Base-by-base conservation (phyloP, 345 rosid genomes). In the Aquilaria yunnanensis region DNA sequence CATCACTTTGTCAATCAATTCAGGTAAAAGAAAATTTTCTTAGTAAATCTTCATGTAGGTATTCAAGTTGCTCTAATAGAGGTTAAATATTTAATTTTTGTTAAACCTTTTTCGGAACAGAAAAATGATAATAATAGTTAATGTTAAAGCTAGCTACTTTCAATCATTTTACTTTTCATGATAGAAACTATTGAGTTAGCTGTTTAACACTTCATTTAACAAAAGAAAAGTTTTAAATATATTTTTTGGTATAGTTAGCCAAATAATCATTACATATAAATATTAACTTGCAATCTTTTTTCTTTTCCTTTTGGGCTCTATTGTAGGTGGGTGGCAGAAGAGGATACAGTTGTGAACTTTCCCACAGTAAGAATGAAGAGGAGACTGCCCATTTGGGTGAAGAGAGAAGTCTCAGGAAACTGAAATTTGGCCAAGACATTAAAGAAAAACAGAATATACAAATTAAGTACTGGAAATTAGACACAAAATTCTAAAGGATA, bases 291-390 rank as follows among this genome's bases (percentile, higher is more conserved):
- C 23, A 23, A 23, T 23, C 23, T 9, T 55, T 9, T 3, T 52
- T 52, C 5, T n/a, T 2, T 52, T 52, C 2, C 6, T 52, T 2
- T 3, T 14, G 3, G n/a, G 3, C n/a, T 13, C n/a, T 14, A 52
- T n/a, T 78, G 80, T 77, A 90, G 96, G 68, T 94, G 99, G 99
- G 77, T 66, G 61, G 91, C 93, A 48, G 96, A 90, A 72, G 88
- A 85, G 51, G 97, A 94, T 56, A 81, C 83, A 10, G 71, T 90
- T n/a, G 79, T 88, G 54, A 82, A 88, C 75, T 94, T 94, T 60
- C 99, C 99, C 3, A 94, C 96, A 1, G 97, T 85, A 32, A 85
- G 96, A 74, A 80, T 88, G 96, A 90, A 86, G 82, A 85, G 80
- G 61, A 81, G 83, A 67, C 68, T 90, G 93, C 97, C 97, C 23